Conservation (phyloP, 2,329 filamentous ascomycete genomes). For the Curvularia sp. region DNA sequence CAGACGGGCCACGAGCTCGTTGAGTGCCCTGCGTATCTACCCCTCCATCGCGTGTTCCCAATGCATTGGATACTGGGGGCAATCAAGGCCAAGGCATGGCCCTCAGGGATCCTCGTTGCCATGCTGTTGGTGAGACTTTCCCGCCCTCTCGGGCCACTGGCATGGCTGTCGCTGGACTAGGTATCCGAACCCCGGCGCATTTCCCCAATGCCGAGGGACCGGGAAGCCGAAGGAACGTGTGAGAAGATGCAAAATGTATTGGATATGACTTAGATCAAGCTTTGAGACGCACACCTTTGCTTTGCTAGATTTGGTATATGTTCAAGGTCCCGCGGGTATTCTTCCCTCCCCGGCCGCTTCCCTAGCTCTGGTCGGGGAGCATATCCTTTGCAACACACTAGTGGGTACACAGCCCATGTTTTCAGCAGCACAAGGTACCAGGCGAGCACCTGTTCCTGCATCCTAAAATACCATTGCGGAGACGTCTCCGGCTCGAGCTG, state of each 20-base stretch:
- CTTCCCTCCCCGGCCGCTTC: background rate
- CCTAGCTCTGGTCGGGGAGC: background rate
- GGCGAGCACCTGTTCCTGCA: constrained; percentile 19
- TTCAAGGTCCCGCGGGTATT: background rate
- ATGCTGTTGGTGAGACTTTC: constrained; percentile 16
- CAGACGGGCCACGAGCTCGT: constrained; percentile 2
- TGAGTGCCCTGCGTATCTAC: background rate
- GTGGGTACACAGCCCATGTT: constrained; percentile 3
- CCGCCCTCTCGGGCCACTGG: constrained; percentile 25
- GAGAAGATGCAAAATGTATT: constrained; percentile 26
- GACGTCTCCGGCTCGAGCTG: constrained; percentile 22
- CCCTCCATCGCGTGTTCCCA: constrained; percentile 14
- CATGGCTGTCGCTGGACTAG: constrained; percentile 24
- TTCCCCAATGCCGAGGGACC: constrained; percentile 28
- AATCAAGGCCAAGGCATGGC: constrained; percentile 19
- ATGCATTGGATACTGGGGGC: constrained; percentile 17
- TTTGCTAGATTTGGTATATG: constrained; percentile 18
- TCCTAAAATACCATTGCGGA: constrained; percentile 26
- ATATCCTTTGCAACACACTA: background rate
- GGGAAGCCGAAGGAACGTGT: constrained; percentile 21
- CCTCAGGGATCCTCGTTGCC: constrained; percentile 19
- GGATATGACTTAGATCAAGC: constrained; percentile 17
- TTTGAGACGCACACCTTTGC: constrained; percentile 21
- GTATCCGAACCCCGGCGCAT: constrained; percentile 33
- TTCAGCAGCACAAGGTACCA: constrained; percentile 12